Conservation (phyloP, 1,139 yeast genomes). For the Yamadazyma sp. region DNA sequence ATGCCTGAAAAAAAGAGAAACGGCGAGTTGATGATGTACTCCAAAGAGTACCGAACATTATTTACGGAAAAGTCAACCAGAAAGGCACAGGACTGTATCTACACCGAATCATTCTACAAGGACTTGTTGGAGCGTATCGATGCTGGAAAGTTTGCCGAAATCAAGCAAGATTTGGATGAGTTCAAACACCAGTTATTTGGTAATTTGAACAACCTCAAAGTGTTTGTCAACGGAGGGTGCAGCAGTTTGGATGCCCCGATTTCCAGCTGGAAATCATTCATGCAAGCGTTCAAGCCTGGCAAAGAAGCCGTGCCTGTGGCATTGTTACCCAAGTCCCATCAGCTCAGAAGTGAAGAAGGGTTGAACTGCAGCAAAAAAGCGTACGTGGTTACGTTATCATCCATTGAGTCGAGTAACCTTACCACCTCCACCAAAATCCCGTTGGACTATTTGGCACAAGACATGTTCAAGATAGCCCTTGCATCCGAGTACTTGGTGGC, state of each 20-base stretch:
- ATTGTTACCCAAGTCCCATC: slow-evolving; percentile 52
- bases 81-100: slow-evolving; percentile 65
- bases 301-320: slow-evolving; percentile 15
- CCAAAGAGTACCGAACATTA: slow-evolving; percentile 55
- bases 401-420: slow-evolving; percentile 84
- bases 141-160: slow-evolving; percentile 46
- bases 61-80: slow-evolving; percentile 61
- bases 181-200: slow-evolving; percentile 58
- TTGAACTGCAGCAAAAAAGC: slow-evolving; percentile 54
- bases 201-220: slow-evolving; percentile 57
- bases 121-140: slow-evolving; percentile 52
- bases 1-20: slow-evolving; percentile 80
- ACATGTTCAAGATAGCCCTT: slow-evolving; percentile 67
- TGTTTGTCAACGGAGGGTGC: slow-evolving; percentile 73
- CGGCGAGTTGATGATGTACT: slow-evolving; percentile 70
- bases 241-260: slow-evolving; percentile 52
- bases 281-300: slow-evolving; percentile 17
- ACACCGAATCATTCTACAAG: slow-evolving; percentile 59
- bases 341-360: slow-evolving; percentile 61
- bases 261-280: slow-evolving; percentile 57
- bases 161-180: slow-evolving; percentile 55
- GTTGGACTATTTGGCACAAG: slow-evolving; percentile 61
- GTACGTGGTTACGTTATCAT: slow-evolving; percentile 70
- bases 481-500: slow-evolving; percentile 79
- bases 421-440: slow-evolving; percentile 64